These are phyloP conservation scores for Asterella californica DNA, from an alignment of 225 moss, liverwort and hornwort genomes.

Conservation along the genomic window DNA sequence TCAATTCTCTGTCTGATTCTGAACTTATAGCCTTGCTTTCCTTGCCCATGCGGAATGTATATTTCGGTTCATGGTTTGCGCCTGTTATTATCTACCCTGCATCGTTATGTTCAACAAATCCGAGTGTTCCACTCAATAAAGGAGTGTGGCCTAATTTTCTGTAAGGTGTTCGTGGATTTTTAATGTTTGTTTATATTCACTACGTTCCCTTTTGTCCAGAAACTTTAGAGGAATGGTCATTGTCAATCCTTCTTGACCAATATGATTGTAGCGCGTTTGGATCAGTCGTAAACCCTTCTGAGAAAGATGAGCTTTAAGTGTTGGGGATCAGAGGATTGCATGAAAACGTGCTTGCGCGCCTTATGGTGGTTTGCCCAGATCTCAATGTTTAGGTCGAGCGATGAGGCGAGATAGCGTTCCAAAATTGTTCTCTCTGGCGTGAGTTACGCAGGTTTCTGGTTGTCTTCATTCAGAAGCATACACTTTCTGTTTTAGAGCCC, in stretches of 20 bases:
- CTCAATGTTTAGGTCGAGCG: no score
- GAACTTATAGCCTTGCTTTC: conserved; percentile 15
- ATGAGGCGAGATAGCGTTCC: no score
- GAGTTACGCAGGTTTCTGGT: no score
- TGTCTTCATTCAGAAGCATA: no score
- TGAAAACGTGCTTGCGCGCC: neutral
- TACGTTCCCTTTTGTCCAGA: neutral
- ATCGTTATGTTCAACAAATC: neutral
- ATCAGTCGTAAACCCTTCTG: neutral
- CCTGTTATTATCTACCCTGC: conserved; percentile 10
- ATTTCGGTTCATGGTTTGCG: conserved; percentile 11
- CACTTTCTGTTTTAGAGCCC: no score
- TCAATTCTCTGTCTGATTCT: conserved; percentile 16
- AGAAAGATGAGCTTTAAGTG: neutral
- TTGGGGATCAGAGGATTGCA: neutral
- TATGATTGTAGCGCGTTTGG: neutral
- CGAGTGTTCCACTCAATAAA: conserved; percentile 10
- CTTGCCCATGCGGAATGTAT: conserved; percentile 16
- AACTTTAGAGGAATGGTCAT: neutral
- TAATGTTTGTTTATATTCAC: neutral
- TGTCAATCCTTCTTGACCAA: neutral
- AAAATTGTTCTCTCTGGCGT: no score
- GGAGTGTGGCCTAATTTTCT: neutral
- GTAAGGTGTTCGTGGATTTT: neutral
- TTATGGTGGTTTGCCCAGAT: no score